These are phyloP conservation scores for Candida silvicultrix DNA, from an alignment of 805 yeast species.

Conservation along the genomic window DNA sequence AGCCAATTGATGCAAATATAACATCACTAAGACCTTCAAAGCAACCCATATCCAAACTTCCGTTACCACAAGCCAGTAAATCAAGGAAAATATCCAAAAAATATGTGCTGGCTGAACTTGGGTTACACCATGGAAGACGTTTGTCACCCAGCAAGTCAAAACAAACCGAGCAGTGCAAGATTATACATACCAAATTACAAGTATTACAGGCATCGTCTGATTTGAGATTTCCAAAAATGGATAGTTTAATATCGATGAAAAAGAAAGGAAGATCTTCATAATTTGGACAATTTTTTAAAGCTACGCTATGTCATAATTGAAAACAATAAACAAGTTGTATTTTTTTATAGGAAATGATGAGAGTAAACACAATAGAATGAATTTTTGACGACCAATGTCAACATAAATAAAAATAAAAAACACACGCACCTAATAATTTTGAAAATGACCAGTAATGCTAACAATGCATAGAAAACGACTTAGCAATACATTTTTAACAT, in stretches of 20 bases:
- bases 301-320: too few species aligned
- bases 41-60: constrained; percentile 5
- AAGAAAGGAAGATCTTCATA: background rate
- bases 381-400: background rate
- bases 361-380: background rate
- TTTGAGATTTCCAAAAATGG: constrained; percentile 10
- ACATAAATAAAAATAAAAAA: background rate
- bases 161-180: background rate
- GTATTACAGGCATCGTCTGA: constrained; percentile 3
- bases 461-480: background rate
- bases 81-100: background rate
- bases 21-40: background rate
- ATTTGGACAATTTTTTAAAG: too few species aligned
- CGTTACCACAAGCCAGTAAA: constrained; percentile 1
- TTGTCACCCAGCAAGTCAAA: constrained; percentile 4
- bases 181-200: background rate
- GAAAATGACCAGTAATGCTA: background rate
- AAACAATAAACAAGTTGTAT: background rate
- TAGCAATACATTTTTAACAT: background rate
- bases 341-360: background rate
- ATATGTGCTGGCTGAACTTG: background rate
- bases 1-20: background rate
- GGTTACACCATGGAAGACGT: background rate
- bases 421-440: background rate
- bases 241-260: background rate